Evolutionary conservation across 75 land plant species (phyloP).

Genomic region (Isoetes taiwanensis): DNA sequence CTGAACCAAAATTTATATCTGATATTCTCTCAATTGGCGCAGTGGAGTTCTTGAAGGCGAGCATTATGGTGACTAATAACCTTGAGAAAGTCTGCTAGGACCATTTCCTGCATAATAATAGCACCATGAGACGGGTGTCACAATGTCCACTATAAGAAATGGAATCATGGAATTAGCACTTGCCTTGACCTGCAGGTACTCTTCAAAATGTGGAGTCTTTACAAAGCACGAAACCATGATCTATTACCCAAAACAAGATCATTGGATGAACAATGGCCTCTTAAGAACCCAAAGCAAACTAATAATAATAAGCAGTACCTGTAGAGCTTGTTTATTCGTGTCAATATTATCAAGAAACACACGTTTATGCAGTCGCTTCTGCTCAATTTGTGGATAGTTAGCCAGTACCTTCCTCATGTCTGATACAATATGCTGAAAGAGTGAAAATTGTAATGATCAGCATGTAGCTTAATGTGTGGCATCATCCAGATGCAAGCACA

Average conservation of each 20-base stretch:
- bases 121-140: too few species aligned
- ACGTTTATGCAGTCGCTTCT: slow-evolving; percentile 1
- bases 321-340: neutral
- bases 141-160: neutral
- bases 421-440: neutral
- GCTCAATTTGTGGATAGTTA: neutral
- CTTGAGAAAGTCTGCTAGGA: neutral
- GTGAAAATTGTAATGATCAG: too few species aligned
- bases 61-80: neutral
- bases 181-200: neutral
- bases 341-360: neutral
- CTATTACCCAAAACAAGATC: neutral
- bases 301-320: neutral
- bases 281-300: neutral
- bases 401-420: slow-evolving; percentile 3
- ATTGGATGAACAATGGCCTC: neutral
- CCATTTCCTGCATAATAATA: neutral
- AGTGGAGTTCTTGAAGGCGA: neutral
- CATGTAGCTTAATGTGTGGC: too few species aligned
- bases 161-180: neutral
- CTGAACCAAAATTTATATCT: too few species aligned
- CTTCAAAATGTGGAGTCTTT: slow-evolving; percentile 2
- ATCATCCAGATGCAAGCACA: too few species aligned
- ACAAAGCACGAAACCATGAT: slow-evolving; percentile 3
- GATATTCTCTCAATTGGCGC: too few species aligned